These are phyloP conservation scores for Zostera marina DNA, from an alignment of 116 monocot species.

Conservation along the genomic window DNA sequence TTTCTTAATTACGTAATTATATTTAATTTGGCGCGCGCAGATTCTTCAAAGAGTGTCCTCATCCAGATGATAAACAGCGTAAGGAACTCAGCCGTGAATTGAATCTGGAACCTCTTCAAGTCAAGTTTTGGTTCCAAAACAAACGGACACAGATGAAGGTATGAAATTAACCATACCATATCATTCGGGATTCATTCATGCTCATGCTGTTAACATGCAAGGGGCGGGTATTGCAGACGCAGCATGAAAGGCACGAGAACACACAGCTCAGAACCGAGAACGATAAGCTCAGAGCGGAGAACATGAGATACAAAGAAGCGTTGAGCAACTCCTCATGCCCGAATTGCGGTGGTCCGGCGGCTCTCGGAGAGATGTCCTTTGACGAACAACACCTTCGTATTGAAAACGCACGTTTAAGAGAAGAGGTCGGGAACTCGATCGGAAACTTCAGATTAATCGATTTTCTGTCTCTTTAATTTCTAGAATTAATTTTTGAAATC, in stretches of 20 bases:
- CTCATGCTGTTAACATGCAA: too few relatives aligned
- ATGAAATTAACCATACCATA: too few relatives aligned
- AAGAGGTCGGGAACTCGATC: slow-evolving; percentile 39
- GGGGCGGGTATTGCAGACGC: slow-evolving; percentile 25
- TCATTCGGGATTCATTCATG: too few relatives aligned
- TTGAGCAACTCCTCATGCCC: slow-evolving; percentile 82
- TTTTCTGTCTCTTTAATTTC: background rate
- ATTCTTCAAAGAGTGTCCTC: slow-evolving; percentile 91
- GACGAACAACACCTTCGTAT: slow-evolving; percentile 83
- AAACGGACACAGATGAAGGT: slow-evolving; percentile 97
- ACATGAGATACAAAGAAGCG: slow-evolving; percentile 80
- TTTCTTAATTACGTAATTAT: too few relatives aligned
- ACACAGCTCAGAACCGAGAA: slow-evolving; percentile 53
- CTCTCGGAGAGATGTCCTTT: slow-evolving; percentile 94
- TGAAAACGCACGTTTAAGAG: slow-evolving; percentile 67
- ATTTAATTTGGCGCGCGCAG: slow-evolving; percentile 20
- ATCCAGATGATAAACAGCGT: slow-evolving; percentile 91
- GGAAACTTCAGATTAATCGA: too few relatives aligned
- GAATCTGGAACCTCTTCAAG: slow-evolving; percentile 72
- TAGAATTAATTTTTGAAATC: background rate
- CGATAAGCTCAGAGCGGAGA: slow-evolving; percentile 78
- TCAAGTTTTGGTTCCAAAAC: slow-evolving; percentile 98
- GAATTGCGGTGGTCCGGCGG: slow-evolving; percentile 76
- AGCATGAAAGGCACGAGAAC: slow-evolving; percentile 85
- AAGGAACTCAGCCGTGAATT: slow-evolving; percentile 82